A percentile compares a stretch with the other conserved stretches of the same genome.
Conservation (phyloP, 768 basidiomycete genomes). For the Terana coerulea region DNA sequence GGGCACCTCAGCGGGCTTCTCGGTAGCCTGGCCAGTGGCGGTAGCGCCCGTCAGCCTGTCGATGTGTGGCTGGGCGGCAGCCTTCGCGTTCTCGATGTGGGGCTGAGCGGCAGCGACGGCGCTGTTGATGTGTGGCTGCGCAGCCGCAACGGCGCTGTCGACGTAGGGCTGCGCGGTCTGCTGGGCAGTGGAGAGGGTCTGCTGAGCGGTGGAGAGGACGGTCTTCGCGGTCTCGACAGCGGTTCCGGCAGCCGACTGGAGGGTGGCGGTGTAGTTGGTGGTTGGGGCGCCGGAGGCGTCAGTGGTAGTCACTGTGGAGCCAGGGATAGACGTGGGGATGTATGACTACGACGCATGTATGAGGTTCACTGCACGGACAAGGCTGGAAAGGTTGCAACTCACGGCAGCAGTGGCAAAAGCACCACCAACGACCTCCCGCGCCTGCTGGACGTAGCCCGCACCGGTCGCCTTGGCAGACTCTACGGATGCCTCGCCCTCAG, state of each 20-base stretch:
- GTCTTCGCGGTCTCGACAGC: slow-evolving; percentile 30
- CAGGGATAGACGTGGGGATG: slow-evolving; percentile 14
- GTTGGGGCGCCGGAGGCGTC: background rate
- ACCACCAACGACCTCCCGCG: slow-evolving; percentile 41
- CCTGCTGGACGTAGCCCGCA: slow-evolving; percentile 51
- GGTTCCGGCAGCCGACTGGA: slow-evolving; percentile 32
- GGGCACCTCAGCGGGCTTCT: slow-evolving; percentile 24
- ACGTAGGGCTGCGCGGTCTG: slow-evolving; percentile 36
- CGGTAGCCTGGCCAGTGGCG: background rate
- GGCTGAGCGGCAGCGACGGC: slow-evolving; percentile 14
- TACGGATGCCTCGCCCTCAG: slow-evolving; percentile 51
- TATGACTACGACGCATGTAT: slow-evolving; percentile 16
- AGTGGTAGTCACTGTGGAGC: background rate
- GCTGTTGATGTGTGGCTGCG: slow-evolving; percentile 17
- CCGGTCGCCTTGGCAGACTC: slow-evolving; percentile 42
- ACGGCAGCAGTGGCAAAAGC: slow-evolving; percentile 47
- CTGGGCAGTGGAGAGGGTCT: slow-evolving; percentile 34
- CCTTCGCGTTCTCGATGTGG: slow-evolving; percentile 17
- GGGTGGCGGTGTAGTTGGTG: slow-evolving; percentile 19
- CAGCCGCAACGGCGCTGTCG: slow-evolving; percentile 21
- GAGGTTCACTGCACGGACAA: background rate
- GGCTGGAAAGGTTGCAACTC: slow-evolving; percentile 1
- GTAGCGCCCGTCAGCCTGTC: background rate
- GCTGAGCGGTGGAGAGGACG: slow-evolving; percentile 28
- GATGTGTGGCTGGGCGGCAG: slow-evolving; percentile 5